Conservation (phyloP, 129 eudicot species). For the Flaveria trinervia region DNA sequence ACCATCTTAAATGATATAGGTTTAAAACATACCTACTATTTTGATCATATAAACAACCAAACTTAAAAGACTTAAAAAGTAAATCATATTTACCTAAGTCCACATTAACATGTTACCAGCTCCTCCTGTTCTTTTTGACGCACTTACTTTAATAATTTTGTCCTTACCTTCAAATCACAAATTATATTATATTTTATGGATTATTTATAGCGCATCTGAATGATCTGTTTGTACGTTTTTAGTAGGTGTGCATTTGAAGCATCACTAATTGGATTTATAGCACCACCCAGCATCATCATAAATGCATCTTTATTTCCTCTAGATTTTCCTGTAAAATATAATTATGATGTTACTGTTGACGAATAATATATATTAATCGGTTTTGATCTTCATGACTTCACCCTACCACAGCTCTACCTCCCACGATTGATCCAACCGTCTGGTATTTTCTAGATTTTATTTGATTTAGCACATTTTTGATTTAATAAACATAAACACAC, state of each 20-base stretch:
- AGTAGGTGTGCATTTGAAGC: constrained; percentile 36
- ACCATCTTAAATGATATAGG: too few relatives aligned
- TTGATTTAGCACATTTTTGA: too few relatives aligned
- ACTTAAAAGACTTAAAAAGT: not conserved
- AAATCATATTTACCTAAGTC: not conserved
- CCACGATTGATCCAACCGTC: too few relatives aligned
- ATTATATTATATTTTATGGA: not conserved
- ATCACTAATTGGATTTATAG: constrained; percentile 17
- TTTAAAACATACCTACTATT: too few relatives aligned
- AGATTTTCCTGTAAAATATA: not conserved
- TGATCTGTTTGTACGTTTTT: constrained; percentile 15
- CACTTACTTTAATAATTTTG: not conserved
- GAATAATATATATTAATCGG: not conserved
- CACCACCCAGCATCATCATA: constrained; percentile 16
- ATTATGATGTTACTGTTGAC: not conserved
- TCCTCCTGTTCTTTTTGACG: not conserved
- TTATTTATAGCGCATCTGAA: not conserved
- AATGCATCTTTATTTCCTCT: not conserved
- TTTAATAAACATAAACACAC: too few relatives aligned
- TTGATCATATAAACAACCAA: too few relatives aligned
- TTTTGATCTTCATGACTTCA: too few relatives aligned
- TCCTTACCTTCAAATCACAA: not conserved
- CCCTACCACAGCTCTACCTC: not conserved
- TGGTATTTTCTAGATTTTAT: too few relatives aligned
- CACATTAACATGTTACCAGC: too few relatives aligned